phyloP scores from a whole-genome alignment of 495 filamentous ascomycete species.

The Penicillium silybi region DNA sequence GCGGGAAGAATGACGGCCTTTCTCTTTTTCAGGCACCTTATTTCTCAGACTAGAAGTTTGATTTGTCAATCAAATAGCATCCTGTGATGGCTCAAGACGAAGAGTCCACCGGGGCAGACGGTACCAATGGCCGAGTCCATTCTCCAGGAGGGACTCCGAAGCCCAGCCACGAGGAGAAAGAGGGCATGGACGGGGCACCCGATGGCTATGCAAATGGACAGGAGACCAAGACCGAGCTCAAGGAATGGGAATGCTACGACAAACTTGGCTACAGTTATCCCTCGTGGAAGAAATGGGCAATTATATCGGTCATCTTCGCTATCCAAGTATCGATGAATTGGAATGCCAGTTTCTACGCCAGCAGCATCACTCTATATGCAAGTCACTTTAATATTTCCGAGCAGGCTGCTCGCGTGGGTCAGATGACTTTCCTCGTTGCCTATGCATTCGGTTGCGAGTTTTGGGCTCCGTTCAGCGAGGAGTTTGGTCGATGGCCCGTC shows the following conservation, averaged over 20 bases:
- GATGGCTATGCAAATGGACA: conserved; percentile 37
- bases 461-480: conserved; percentile 82
- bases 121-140: conserved; percentile 5
- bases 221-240: conserved; percentile 52
- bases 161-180: conserved; percentile 9
- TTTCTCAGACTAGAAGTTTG: not conserved
- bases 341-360: conserved; percentile 72
- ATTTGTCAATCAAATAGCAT: not conserved
- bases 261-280: conserved; percentile 64
- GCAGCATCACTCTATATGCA: conserved; percentile 58
- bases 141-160: conserved; percentile 11
- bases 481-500: conserved; percentile 69
- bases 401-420: conserved; percentile 62
- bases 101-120: conserved; percentile 8
- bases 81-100: not conserved
- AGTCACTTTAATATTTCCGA: conserved; percentile 59
- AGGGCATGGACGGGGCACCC: conserved; percentile 13
- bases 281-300: conserved; percentile 68
- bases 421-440: conserved; percentile 65
- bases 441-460: conserved; percentile 82
- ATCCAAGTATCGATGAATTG: conserved; percentile 85
- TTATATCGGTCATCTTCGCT: conserved; percentile 68
- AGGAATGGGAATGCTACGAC: conserved; percentile 57
- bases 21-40: not conserved
- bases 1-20: not conserved